Percentiles rank a stretch among this genome's conserved stretches.
phyloP scores from a whole-genome alignment of 2,329 filamentous ascomycete species.

The Aspergillus candidus region DNA sequence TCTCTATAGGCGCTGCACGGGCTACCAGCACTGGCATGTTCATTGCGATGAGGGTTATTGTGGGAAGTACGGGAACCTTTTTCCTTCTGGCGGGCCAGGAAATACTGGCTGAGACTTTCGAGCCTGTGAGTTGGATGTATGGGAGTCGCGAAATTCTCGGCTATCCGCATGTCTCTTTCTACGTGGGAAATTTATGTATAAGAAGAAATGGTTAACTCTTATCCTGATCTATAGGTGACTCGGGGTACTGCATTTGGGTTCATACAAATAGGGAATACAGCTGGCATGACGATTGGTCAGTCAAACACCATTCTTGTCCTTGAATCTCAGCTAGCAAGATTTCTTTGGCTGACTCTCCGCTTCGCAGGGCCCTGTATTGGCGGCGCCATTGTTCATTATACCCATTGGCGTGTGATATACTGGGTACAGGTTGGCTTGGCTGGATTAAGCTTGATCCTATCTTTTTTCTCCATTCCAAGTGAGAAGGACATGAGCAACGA shows the following conservation, averaged over 20 bases:
- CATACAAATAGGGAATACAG: slow-evolving; percentile 40
- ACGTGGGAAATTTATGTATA: no score
- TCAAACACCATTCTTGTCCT: no score
- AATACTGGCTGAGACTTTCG: slow-evolving; percentile 35
- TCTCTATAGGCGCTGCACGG: slow-evolving; percentile 28
- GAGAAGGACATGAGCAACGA: slow-evolving; percentile 42
- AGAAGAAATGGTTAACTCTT: no score
- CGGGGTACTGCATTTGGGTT: slow-evolving; percentile 41
- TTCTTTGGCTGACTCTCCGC: no score
- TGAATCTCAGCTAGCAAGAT: no score
- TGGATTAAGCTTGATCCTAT: slow-evolving; percentile 52
- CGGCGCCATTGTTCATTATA: slow-evolving; percentile 71
- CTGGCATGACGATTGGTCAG: slow-evolving; percentile 39
- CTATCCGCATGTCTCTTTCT: no score
- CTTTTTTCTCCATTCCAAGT: slow-evolving; percentile 62
- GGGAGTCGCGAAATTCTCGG: no score
- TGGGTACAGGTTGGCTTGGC: slow-evolving; percentile 69
- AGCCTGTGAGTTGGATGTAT: slow-evolving; percentile 19
- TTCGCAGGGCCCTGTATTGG: slow-evolving; percentile 53
- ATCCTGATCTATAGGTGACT: slow-evolving; percentile 15
- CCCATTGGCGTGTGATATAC: slow-evolving; percentile 69
- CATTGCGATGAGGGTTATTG: slow-evolving; percentile 30
- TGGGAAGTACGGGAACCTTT: slow-evolving; percentile 33
- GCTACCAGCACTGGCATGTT: slow-evolving; percentile 30
- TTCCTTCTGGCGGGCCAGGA: slow-evolving; percentile 38